Evolutionary conservation across 148 eudicot genomes (phyloP).

Genomic region (Cornus florida): DNA sequence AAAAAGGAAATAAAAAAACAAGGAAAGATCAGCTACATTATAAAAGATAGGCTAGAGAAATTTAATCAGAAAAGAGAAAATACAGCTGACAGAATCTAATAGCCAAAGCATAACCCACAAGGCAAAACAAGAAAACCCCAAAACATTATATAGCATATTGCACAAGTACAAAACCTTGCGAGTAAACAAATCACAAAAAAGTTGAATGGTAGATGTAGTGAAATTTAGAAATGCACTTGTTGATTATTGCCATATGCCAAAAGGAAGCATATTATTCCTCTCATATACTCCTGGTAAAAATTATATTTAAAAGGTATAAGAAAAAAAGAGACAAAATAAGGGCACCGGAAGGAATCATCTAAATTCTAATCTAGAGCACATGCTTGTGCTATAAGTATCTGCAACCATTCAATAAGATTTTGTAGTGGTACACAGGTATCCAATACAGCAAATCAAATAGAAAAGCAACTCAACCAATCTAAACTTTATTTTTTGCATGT

Average conservation of each 20-base stretch:
- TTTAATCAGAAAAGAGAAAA: not conserved
- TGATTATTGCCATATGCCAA: not conserved
- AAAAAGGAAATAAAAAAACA: not conserved
- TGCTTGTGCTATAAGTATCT: too few species aligned
- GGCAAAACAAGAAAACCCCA: constrained; percentile 11
- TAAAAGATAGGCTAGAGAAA: not conserved
- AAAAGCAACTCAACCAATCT: not conserved
- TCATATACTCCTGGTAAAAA: not conserved
- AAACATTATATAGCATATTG: not conserved
- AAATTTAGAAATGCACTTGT: not conserved
- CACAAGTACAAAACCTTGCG: not conserved
- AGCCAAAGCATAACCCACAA: not conserved
- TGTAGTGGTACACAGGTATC: not conserved
- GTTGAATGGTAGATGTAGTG: constrained; percentile 1
- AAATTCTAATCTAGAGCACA: too few species aligned
- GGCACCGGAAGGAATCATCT: not conserved
- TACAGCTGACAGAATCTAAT: not conserved
- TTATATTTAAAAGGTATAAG: not conserved
- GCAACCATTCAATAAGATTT: too few species aligned
- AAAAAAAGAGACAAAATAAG: too few species aligned
- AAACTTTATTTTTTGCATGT: not conserved
- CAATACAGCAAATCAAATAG: not conserved
- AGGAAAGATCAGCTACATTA: not conserved
- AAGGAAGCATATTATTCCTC: not conserved
- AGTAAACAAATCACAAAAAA: not conserved